These are phyloP conservation scores for Rhodotorula toruloides DNA, from an alignment of 768 basidiomycete genomes.

Conservation along the genomic window DNA sequence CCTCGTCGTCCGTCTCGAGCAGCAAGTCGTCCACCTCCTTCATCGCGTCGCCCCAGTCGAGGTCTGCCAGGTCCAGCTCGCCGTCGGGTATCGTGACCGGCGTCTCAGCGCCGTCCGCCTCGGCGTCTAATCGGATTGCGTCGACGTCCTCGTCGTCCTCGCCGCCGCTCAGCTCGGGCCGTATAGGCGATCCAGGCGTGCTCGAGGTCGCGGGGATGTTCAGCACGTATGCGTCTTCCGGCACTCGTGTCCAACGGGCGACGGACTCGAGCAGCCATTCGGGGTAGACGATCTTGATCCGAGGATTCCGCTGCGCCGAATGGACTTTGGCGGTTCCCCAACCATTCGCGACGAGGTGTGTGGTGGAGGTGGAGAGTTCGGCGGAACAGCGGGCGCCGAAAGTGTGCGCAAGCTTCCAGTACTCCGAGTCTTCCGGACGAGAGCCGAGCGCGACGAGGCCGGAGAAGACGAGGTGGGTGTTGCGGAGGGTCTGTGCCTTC, in stretches of 20 bases:
- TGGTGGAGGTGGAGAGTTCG: constrained; percentile 62
- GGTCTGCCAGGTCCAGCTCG: constrained; percentile 52
- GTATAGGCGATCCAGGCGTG: background rate
- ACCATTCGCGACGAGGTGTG: constrained; percentile 91
- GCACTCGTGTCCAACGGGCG: constrained; percentile 76
- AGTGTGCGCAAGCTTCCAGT: constrained; percentile 77
- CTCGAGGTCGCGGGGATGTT: constrained; percentile 2
- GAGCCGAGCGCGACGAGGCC: constrained; percentile 87
- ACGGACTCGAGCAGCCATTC: constrained; percentile 85
- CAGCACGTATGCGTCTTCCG: constrained; percentile 67
- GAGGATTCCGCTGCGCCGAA: constrained; percentile 66
- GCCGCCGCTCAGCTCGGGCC: constrained; percentile 26
- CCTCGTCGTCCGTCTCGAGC: constrained; percentile 45
- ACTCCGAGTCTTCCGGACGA: constrained; percentile 53
- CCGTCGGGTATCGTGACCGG: constrained; percentile 46
- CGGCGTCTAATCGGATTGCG: constrained; percentile 51
- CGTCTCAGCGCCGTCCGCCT: constrained; percentile 60
- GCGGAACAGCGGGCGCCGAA: constrained; percentile 80
- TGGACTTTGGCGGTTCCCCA: constrained; percentile 89
- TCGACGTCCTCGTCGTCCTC: constrained; percentile 35
- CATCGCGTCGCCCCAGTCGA: constrained; percentile 77
- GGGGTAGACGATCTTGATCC: constrained; percentile 77
- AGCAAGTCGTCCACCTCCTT: constrained; percentile 82
- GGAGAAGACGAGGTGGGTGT: constrained; percentile 81
- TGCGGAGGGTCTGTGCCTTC: constrained; percentile 68